Percentiles rank a stretch among this genome's conserved stretches.
Evolutionary conservation across 2,329 filamentous ascomycete species (phyloP).

Genomic region (Neopestalotiopsis sp.): DNA sequence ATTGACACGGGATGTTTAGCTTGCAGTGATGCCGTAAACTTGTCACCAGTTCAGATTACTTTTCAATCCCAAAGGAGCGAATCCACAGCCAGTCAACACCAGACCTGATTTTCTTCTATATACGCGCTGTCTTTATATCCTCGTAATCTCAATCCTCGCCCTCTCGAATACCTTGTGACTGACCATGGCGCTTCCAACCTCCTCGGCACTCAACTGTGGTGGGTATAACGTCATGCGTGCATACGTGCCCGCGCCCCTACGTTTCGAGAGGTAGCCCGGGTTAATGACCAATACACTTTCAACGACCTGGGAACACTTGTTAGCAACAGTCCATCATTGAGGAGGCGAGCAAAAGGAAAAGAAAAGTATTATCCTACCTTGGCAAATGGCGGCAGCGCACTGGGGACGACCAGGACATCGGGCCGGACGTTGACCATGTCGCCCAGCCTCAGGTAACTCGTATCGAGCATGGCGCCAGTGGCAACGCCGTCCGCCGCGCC

Average conservation of each 20-base stretch:
- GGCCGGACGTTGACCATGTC: conserved; percentile 89
- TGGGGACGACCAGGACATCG: conserved; percentile 84
- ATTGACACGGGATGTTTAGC: neutral
- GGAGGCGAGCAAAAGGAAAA: neutral
- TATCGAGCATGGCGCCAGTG: conserved; percentile 80
- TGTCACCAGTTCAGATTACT: neutral
- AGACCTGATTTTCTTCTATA: too few relatives aligned
- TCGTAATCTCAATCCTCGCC: conserved; percentile 84
- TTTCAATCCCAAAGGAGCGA: too few relatives aligned
- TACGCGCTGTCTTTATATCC: conserved; percentile 58
- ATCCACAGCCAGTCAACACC: too few relatives aligned
- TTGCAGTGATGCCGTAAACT: too few relatives aligned
- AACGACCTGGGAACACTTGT: conserved; percentile 67
- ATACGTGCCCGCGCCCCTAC: conserved; percentile 83
- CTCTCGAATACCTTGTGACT: conserved; percentile 81
- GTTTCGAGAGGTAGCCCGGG: conserved; percentile 85
- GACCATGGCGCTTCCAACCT: conserved; percentile 62
- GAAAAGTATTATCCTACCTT: conserved; percentile 64
- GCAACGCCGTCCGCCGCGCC: conserved; percentile 63
- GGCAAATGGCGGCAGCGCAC: conserved; percentile 82
- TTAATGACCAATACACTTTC: conserved; percentile 91
- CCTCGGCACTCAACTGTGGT: conserved; percentile 61
- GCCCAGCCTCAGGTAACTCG: conserved; percentile 83
- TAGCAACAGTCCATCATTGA: conserved; percentile 11
- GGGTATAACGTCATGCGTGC: conserved; percentile 79